Conservation (phyloP, 208 protist species). For the Angomonas deanei region DNA sequence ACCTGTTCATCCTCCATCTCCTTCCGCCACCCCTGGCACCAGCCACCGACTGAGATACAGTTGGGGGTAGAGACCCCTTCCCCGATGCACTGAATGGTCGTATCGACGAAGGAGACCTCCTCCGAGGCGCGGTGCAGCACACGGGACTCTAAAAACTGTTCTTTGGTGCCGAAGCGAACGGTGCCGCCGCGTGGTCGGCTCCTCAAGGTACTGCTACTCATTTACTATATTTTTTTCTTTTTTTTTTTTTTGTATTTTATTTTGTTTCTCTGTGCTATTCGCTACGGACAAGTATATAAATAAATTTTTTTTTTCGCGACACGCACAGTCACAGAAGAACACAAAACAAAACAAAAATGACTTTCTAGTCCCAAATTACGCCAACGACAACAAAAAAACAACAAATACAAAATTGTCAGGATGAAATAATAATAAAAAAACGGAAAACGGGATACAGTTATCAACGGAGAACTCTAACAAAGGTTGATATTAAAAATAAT, state of each 20-base stretch:
- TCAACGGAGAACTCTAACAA: neutral
- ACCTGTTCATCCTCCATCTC: conserved; percentile 35
- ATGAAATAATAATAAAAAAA: no score
- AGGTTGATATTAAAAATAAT: neutral
- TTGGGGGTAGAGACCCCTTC: neutral
- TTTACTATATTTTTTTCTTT: conserved; percentile 2
- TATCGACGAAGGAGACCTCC: neutral
- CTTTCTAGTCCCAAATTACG: neutral
- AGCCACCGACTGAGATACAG: conserved; percentile 10
- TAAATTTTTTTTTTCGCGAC: neutral
- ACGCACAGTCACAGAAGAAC: neutral
- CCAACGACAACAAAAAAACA: neutral
- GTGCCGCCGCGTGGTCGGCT: conserved; percentile 12
- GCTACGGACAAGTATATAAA: neutral
- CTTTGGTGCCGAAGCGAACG: conserved; percentile 16
- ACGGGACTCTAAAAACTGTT: neutral
- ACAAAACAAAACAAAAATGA: conserved; percentile 7
- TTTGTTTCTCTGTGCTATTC: neutral
- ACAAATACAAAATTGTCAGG: no score
- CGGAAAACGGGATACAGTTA: no score
- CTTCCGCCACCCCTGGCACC: conserved; percentile 40
- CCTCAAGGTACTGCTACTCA: neutral
- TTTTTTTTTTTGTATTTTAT: neutral
- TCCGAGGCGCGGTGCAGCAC: conserved; percentile 1
- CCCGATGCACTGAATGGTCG: neutral